Base-by-base conservation (phyloP, 371 early-diverging fungal genomes). In the Mucor piriformis region DNA sequence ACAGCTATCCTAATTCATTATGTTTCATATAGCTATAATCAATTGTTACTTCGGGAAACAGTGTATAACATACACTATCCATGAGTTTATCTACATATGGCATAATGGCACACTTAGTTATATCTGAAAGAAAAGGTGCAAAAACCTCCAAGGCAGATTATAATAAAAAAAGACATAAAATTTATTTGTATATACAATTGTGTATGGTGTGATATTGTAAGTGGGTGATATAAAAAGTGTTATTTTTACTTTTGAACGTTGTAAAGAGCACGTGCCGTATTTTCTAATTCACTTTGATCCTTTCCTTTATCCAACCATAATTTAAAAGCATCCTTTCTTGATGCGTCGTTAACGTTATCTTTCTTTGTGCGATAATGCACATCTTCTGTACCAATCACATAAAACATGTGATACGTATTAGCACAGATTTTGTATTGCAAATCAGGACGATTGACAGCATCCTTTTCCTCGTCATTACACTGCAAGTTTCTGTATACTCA, bases 351-450 rank as follows among this genome's bases (percentile, higher is more conserved):
- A n/a, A 23, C 20, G 6, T 38, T 42, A 21, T 10, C 2, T 33
- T 18, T 40, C 10, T 33, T 29, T 33, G 18, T 24, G 20, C 66
- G 47, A 34, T 65, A 23, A 59, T 67, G 50, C 1, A 53, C 57
- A 64, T 73, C 70, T 47, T 73, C 73, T n/a, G 70, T 67, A 12
- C 67, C 61, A 21, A 66, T 58, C 6, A 70, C 54, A 32, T 67
- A 73, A 16, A 73, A 73, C 48, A 73, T 29, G 18, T 67, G 73
- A 47, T 67, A 73, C 4, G 73, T 73, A 40, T 64, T 67, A 43
- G 91, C 82, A 50, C 94, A 91, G 33, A 96, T 93, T 79, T 95
- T 96, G 74, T 93, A 87, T 66, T 95, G 92, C 61, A 96, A 68
- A 6, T 65, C 70, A 59, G 70, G 77, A 57, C 73, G 76, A 10